Conservation (phyloP, 768 basidiomycete species). For the Porphyrellus cyaneotinctus region DNA sequence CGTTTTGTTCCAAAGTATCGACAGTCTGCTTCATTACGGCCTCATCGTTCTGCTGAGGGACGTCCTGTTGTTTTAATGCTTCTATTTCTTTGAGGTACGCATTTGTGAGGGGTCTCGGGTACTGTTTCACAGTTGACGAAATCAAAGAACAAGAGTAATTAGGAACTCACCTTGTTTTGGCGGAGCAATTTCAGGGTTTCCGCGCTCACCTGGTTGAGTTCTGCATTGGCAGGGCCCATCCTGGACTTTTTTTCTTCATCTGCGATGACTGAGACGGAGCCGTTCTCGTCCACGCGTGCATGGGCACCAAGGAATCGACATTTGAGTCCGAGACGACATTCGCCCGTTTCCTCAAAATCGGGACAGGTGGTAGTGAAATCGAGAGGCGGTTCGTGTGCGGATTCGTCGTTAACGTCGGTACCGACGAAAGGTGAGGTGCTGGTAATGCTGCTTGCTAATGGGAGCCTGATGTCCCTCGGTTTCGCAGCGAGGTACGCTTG, state of each 20-base stretch:
- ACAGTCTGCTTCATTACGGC: conserved; percentile 36
- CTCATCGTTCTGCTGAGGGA: conserved; percentile 8
- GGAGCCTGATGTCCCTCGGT: conserved; percentile 64
- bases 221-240: conserved; percentile 45
- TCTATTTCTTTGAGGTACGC: conserved; percentile 56
- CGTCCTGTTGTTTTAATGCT: conserved; percentile 20
- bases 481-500: conserved; percentile 72
- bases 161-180: conserved; percentile 56
- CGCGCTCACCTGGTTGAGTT: conserved; percentile 65
- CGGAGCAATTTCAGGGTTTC: conserved; percentile 59
- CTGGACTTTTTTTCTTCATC: conserved; percentile 60
- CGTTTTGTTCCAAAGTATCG: conserved; percentile 36
- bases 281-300: conserved; percentile 44
- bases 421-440: conserved; percentile 50
- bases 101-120: conserved; percentile 58
- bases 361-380: conserved; percentile 24
- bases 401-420: conserved; percentile 5
- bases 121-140: conserved; percentile 38
- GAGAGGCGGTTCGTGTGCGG: conserved; percentile 9
- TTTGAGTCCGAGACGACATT: conserved; percentile 61
- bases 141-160: background rate
- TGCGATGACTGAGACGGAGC: conserved; percentile 39
- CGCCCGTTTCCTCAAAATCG: conserved; percentile 26
- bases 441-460: conserved; percentile 40
- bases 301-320: conserved; percentile 90